Evolutionary conservation across 2,329 filamentous ascomycete genomes (phyloP).

Genomic region (Colletotrichum godetiae): DNA sequence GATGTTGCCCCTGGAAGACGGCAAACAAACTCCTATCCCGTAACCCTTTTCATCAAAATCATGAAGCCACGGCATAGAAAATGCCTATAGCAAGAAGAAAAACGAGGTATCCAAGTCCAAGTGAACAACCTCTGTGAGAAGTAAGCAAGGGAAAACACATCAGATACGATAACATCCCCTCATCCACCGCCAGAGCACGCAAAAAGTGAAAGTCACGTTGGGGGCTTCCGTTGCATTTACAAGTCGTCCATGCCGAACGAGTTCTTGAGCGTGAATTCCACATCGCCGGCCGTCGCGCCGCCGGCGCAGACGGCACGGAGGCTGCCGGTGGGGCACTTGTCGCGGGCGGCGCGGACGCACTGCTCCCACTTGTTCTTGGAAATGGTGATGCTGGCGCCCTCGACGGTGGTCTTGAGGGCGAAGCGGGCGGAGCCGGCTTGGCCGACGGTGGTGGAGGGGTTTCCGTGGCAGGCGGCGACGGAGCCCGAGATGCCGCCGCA

Average conservation of each 20-base stretch:
- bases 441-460: slow-evolving; percentile 56
- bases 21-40: neutral
- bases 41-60: neutral
- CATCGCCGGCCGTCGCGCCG: slow-evolving; percentile 58
- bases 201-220: neutral
- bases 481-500: slow-evolving; percentile 63
- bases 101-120: neutral
- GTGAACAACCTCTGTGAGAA: neutral
- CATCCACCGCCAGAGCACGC: slow-evolving; percentile 8
- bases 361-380: slow-evolving; percentile 64
- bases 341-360: slow-evolving; percentile 64
- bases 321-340: slow-evolving; percentile 62
- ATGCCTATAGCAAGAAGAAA: neutral
- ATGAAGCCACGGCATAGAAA: neutral
- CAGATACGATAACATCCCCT: slow-evolving; percentile 8
- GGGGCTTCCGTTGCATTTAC: neutral
- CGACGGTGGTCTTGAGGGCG: slow-evolving; percentile 52
- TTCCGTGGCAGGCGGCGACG: slow-evolving; percentile 57
- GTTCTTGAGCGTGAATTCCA: slow-evolving; percentile 48
- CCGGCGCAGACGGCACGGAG: slow-evolving; percentile 59
- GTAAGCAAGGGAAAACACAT: neutral
- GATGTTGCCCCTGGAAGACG: neutral
- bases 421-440: slow-evolving; percentile 60
- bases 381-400: slow-evolving; percentile 62
- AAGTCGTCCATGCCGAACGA: slow-evolving; percentile 15